Conservation (phyloP, 257 asterid species). For the Misopates orontium region DNA sequence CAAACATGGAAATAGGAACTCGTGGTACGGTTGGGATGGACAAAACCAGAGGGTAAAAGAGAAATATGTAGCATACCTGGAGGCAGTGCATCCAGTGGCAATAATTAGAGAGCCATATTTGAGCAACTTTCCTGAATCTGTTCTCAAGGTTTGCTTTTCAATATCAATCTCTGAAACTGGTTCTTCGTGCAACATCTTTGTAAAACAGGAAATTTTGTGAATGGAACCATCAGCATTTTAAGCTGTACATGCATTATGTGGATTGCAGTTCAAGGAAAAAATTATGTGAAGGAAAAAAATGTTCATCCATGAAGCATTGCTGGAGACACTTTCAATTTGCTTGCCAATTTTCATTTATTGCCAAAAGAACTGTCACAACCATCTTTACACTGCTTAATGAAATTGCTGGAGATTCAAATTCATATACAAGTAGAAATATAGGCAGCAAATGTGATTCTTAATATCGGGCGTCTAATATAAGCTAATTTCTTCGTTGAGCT, state of each 20-base stretch:
- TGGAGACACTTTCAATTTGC: not conserved
- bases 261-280: not conserved
- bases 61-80: constrained; percentile 33
- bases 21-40: not conserved
- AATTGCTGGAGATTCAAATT: constrained; percentile 1
- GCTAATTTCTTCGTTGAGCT: constrained; percentile 11
- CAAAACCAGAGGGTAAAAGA: not conserved
- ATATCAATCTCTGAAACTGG: constrained; percentile 43
- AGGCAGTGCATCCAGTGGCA: constrained; percentile 58
- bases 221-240: not conserved
- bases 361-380: not conserved
- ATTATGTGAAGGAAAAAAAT: not conserved
- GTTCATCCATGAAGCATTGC: not conserved
- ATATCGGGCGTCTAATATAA: not conserved
- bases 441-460: not conserved
- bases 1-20: not conserved
- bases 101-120: constrained; percentile 50
- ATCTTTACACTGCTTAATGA: not conserved
- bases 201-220: not conserved
- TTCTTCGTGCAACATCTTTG: constrained; percentile 48
- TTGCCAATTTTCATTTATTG: not conserved
- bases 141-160: constrained; percentile 46
- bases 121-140: constrained; percentile 49
- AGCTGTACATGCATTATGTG: constrained; percentile 8
- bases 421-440: not conserved